A percentile compares a stretch with the other conserved stretches of the same genome.
Conservation (phyloP, 495 filamentous ascomycete species). For the Neurospora intermedia region DNA sequence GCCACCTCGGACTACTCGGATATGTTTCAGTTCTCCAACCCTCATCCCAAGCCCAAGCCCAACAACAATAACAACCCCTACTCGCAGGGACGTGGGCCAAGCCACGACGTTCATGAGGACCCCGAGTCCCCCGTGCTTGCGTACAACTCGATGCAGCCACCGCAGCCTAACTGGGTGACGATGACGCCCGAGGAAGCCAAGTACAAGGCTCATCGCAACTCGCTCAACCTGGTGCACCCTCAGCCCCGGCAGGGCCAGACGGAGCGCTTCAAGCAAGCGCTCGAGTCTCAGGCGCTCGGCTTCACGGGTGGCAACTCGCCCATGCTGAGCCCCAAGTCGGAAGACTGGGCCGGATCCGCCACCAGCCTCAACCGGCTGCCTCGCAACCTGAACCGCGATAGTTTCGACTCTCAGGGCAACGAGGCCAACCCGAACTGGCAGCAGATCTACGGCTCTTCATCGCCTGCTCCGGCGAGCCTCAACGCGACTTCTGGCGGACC, state of each 20-base stretch:
- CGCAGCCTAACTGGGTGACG: slow-evolving; percentile 20
- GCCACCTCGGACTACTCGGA: slow-evolving; percentile 44
- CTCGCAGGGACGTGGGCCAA: slow-evolving; percentile 43
- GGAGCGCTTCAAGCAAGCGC: slow-evolving; percentile 64
- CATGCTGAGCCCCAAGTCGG: slow-evolving; percentile 52
- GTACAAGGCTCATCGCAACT: slow-evolving; percentile 84
- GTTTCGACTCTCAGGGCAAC: slow-evolving; percentile 24
- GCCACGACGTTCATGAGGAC: slow-evolving; percentile 10
- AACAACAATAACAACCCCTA: slow-evolving; percentile 41
- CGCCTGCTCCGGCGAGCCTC: slow-evolving; percentile 20
- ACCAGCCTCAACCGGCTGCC: slow-evolving; percentile 38
- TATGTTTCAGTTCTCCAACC: slow-evolving; percentile 50
- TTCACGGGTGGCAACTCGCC: slow-evolving; percentile 42
- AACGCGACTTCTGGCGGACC: slow-evolving; percentile 23
- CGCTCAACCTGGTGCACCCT: slow-evolving; percentile 78
- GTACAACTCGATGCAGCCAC: slow-evolving; percentile 21
- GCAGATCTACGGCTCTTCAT: slow-evolving; percentile 12
- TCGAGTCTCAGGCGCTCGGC: slow-evolving; percentile 69
- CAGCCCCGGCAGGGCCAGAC: slow-evolving; percentile 79
- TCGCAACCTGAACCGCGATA: slow-evolving; percentile 33
- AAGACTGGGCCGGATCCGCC: slow-evolving; percentile 60
- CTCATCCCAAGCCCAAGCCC: slow-evolving; percentile 39
- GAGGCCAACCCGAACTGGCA: slow-evolving; percentile 30
- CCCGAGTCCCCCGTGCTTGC: slow-evolving; percentile 6
- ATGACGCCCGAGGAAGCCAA: slow-evolving; percentile 72